These are phyloP conservation scores for Teratosphaeria nubilosa DNA, from an alignment of 2,329 filamentous ascomycete species.

Conservation along the genomic window DNA sequence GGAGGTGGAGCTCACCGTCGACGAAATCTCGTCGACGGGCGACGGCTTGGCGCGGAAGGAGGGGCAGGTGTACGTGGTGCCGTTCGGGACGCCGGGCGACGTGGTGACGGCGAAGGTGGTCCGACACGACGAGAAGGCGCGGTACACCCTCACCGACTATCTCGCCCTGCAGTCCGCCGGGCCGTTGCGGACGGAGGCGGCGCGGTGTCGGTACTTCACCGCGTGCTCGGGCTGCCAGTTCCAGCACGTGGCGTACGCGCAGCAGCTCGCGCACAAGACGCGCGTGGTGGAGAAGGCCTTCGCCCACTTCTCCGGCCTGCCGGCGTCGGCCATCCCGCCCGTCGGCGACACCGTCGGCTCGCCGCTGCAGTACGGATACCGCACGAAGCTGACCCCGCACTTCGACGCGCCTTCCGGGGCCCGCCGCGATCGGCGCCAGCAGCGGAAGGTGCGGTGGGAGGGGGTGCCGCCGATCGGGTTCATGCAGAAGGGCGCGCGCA, in stretches of 20 bases:
- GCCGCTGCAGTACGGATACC: conserved; percentile 83
- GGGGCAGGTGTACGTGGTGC: conserved; percentile 72
- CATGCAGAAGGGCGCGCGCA: conserved; percentile 70
- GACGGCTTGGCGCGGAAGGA: conserved; percentile 70
- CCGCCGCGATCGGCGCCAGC: conserved; percentile 38
- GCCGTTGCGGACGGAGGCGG: conserved; percentile 62
- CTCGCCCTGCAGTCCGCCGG: conserved; percentile 66
- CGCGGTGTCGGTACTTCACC: conserved; percentile 76
- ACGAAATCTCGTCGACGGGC: conserved; percentile 78
- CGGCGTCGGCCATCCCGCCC: conserved; percentile 61
- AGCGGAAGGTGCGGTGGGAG: conserved; percentile 48
- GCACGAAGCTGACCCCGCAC: conserved; percentile 94
- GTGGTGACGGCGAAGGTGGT: conserved; percentile 67
- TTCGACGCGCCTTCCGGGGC: conserved; percentile 66
- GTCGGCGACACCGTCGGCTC: conserved; percentile 81
- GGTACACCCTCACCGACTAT: conserved; percentile 73
- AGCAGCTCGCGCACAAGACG: conserved; percentile 77
- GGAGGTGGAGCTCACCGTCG: conserved; percentile 73
- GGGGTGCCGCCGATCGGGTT: conserved; percentile 76
- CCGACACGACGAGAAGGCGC: conserved; percentile 54
- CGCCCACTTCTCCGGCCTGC: conserved; percentile 76
- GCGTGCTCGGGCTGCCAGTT: conserved; percentile 90
- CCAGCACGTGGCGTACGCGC: conserved; percentile 85
- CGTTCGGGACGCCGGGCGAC: conserved; percentile 82
- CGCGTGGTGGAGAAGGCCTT: conserved; percentile 85